Percentiles rank a stretch among this genome's conserved stretches.
These are phyloP conservation scores for Debaryomyces psychrophilus DNA, from an alignment of 1,139 yeast species.

Conservation along the genomic window DNA sequence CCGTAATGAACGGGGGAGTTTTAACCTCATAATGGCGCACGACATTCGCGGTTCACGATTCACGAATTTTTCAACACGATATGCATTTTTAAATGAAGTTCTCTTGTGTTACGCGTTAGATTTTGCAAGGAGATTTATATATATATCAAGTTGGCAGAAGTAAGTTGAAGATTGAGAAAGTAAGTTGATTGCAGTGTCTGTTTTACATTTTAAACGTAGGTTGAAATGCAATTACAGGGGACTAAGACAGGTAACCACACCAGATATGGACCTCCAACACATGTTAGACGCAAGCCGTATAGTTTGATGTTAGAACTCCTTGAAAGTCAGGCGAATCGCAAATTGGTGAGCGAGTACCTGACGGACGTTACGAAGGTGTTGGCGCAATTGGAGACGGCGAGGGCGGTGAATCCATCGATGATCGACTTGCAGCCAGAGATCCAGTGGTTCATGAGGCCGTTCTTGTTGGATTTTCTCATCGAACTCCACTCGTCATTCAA, in stretches of 20 bases:
- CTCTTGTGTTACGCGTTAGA: conserved; percentile 8
- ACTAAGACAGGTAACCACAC: conserved; percentile 5
- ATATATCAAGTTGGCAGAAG: conserved; percentile 6
- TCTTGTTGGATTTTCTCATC: conserved; percentile 75
- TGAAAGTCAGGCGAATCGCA: conserved; percentile 49
- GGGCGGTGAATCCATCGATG: conserved; percentile 62
- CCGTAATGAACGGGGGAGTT: neutral
- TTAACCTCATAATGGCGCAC: neutral
- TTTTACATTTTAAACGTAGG: conserved; percentile 6
- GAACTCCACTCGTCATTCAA: conserved; percentile 81
- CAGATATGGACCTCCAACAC: conserved; percentile 51
- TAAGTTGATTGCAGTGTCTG: conserved; percentile 4
- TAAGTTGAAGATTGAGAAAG: neutral
- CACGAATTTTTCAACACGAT: conserved; percentile 11
- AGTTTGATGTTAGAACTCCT: conserved; percentile 47
- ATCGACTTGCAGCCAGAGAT: conserved; percentile 91
- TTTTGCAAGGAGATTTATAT: conserved; percentile 8
- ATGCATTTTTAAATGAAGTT: neutral
- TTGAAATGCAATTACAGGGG: conserved; percentile 8
- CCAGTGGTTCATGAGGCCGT: conserved; percentile 92
- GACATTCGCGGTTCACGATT: conserved; percentile 12
- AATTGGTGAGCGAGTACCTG: conserved; percentile 46
- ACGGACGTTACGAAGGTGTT: conserved; percentile 34
- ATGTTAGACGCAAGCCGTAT: conserved; percentile 41
- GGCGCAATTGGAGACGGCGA: conserved; percentile 34